These are phyloP conservation scores for Pseudocercospora musae DNA, from an alignment of 2,329 filamentous ascomycete species.

Conservation along the genomic window DNA sequence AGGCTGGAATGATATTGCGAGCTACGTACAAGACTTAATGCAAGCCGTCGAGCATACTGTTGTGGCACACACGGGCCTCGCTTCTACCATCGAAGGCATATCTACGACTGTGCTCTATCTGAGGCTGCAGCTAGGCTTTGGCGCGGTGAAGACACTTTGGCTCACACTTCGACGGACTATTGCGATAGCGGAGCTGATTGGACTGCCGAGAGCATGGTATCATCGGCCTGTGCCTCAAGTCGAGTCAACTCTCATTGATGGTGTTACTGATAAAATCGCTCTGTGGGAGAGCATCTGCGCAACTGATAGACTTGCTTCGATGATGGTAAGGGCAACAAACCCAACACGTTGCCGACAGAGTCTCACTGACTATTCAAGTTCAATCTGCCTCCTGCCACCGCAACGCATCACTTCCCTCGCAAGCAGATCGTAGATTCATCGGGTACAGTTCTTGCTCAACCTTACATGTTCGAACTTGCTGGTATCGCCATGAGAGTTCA, in stretches of 20 bases:
- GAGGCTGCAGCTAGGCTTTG: conserved; percentile 38
- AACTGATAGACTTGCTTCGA: conserved; percentile 13
- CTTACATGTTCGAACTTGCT: conserved; percentile 28
- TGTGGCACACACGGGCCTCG: conserved; percentile 33
- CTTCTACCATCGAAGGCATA: conserved; percentile 34
- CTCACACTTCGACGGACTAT: conserved; percentile 38
- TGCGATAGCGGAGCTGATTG: conserved; percentile 40
- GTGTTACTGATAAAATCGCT: conserved; percentile 4
- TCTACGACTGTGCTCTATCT: conserved; percentile 36
- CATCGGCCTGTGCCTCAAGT: not conserved
- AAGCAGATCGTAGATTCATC: conserved; percentile 17
- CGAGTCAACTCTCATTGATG: not conserved
- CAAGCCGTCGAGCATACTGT: conserved; percentile 30
- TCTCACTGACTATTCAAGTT: conserved; percentile 26
- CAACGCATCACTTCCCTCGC: conserved; percentile 20
- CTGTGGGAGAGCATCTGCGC: conserved; percentile 16
- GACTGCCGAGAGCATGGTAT: conserved; percentile 31
- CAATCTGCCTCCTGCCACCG: conserved; percentile 38
- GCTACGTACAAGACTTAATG: conserved; percentile 27
- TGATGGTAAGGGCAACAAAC: conserved; percentile 6
- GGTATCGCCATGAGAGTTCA: conserved; percentile 28
- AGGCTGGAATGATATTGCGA: conserved; percentile 12
- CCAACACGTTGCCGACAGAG: conserved; percentile 23
- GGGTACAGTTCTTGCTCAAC: conserved; percentile 25
- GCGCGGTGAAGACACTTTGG: conserved; percentile 38